These are phyloP conservation scores for Simmondsia chinensis DNA, from an alignment of 148 eudicot genomes.

Conservation along the genomic window DNA sequence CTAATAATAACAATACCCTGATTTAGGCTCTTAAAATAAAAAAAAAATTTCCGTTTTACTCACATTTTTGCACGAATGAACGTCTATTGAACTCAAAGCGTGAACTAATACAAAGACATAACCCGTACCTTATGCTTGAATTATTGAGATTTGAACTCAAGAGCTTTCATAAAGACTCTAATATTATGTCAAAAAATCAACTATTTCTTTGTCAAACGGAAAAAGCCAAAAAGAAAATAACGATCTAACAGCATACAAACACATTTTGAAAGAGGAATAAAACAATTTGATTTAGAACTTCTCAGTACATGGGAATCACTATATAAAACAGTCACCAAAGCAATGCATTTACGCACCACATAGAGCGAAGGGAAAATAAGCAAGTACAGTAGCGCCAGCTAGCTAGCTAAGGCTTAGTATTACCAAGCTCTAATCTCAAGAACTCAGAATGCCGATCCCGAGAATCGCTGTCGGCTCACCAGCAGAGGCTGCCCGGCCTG, in stretches of 20 bases:
- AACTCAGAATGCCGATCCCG: slow-evolving; percentile 56
- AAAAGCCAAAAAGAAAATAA: too few relatives aligned
- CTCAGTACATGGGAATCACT: slow-evolving; percentile 3
- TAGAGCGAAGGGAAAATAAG: slow-evolving; percentile 5
- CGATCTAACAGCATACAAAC: background rate
- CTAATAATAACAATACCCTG: too few relatives aligned
- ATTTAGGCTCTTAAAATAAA: too few relatives aligned
- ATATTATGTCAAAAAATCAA: too few relatives aligned
- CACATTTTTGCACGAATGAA: too few relatives aligned
- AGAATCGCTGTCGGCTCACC: slow-evolving; percentile 41
- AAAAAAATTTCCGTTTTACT: too few relatives aligned
- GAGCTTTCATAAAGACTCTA: too few relatives aligned
- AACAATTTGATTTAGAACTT: background rate
- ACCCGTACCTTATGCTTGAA: too few relatives aligned
- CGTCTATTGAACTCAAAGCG: too few relatives aligned
- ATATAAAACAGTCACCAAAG: slow-evolving; percentile 17
- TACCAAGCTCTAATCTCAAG: background rate
- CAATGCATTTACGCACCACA: slow-evolving; percentile 6
- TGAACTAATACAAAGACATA: too few relatives aligned
- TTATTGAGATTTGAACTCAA: too few relatives aligned
- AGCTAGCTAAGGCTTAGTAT: background rate
- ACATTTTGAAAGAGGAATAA: background rate
- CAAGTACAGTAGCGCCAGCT: background rate
- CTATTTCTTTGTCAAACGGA: too few relatives aligned
- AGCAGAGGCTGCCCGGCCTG: slow-evolving; percentile 42